Evolutionary conservation across 345 rosid species (phyloP).

Genomic region (Abelmoschus esculentus): DNA sequence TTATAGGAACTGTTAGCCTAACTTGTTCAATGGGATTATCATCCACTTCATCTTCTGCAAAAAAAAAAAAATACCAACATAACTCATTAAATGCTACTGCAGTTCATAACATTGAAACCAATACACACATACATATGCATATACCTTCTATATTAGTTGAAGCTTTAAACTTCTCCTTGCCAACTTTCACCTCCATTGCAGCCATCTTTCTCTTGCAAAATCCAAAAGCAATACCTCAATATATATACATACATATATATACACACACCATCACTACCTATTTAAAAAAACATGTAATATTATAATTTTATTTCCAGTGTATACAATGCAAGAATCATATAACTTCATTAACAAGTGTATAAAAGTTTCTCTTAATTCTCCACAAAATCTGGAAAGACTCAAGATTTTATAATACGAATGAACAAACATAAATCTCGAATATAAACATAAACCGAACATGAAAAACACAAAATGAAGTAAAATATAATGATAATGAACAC

Average conservation of each 20-base stretch:
- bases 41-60: slow-evolving; percentile 19
- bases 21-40: slow-evolving; percentile 58
- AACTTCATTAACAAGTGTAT: no score
- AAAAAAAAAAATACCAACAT: background rate
- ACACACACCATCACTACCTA: background rate
- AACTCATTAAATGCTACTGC: background rate
- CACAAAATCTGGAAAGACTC: background rate
- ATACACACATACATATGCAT: background rate
- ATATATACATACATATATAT: background rate
- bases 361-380: background rate
- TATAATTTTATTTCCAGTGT: background rate
- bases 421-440: no score
- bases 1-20: slow-evolving; percentile 43
- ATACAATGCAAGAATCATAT: no score
- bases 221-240: background rate
- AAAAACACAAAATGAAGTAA: no score
- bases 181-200: background rate
- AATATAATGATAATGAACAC: no score
- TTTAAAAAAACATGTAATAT: background rate
- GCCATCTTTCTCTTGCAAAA: background rate
- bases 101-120: background rate
- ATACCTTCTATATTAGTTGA: background rate
- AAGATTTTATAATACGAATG: no score
- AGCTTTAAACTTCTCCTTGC: background rate
- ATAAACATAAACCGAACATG: no score